Base-by-base conservation (phyloP, 192 early-diverging fungal genomes). In the Linnemannia exigua region DNA sequence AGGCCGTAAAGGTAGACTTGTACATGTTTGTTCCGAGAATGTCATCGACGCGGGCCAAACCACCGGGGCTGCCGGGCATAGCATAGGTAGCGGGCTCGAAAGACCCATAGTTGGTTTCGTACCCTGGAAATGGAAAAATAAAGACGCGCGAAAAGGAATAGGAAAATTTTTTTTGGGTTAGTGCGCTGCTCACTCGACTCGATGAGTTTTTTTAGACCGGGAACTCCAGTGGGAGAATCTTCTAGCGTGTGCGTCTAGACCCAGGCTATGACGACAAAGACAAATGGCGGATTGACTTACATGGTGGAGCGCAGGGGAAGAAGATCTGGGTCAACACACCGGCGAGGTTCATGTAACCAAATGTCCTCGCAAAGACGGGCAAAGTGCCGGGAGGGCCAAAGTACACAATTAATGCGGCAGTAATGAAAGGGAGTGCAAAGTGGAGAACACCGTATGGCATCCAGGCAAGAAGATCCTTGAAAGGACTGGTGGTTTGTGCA, bases 391-490 rank as follows among this genome's bases (percentile, higher is more conserved):
- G 88, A 15, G 90, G 92, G 36, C 90, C 93, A 84, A 88, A 89
- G 74, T 81, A 84, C 75, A 89, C 86, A 7, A 94, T 76, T 31
- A 88, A 38, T 2, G 89, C 41, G 1, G 88, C 88, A 46, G 93
- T 90, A 41, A 94, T 71, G 51, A 92, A 90, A 15, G 94, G 94
- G n/a, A 93, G 89, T 3, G 91, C 85, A 84, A 92, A 95, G 72
- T 95, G 94, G 20, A 94, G 67, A n/a, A 95, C 87, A n/a, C 95
- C 95, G 76, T 95, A 95, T 14, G 93, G 94, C 38, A 95, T 67
- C 90, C 94, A 95, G 3, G 93, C 92, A 33, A 94, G 75, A 6
- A 95, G 70, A 86, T 95, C 95, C 41, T 90, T 80, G 14, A 90
- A 48, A n/a, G 89, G 70, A 1, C 90, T 89, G 0, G 92, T 90